Percentiles rank a stretch among this genome's conserved stretches.
Conservation (phyloP, 352 stramenopile genomes). For the Phytophthora hibernalis region DNA sequence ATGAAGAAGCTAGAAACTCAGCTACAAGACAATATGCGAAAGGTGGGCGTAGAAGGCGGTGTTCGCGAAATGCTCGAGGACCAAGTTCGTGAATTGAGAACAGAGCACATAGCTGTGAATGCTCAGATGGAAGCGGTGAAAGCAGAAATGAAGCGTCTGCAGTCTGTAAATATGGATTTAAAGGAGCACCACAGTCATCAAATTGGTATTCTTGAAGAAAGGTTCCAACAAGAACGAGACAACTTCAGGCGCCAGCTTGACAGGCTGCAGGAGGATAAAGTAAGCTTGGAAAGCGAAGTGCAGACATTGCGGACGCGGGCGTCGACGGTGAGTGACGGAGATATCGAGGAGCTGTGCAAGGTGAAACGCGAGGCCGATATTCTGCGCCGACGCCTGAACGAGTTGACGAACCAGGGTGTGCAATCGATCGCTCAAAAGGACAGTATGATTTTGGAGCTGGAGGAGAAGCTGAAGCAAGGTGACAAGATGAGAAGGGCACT, state of each 20-base stretch:
- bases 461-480: slow-evolving; percentile 76
- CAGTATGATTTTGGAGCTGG: slow-evolving; percentile 66
- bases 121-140: slow-evolving; percentile 81
- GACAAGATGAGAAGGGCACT: slow-evolving; percentile 93
- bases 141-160: slow-evolving; percentile 70
- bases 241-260: slow-evolving; percentile 57
- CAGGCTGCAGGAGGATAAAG: slow-evolving; percentile 71
- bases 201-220: slow-evolving; percentile 43
- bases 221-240: slow-evolving; percentile 47
- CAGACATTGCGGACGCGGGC: slow-evolving; percentile 63
- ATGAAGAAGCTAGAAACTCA: slow-evolving; percentile 59
- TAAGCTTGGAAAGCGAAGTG: slow-evolving; percentile 79
- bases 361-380: slow-evolving; percentile 80
- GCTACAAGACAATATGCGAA: slow-evolving; percentile 61
- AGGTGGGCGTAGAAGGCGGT: slow-evolving; percentile 66
- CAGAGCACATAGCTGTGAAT: slow-evolving; percentile 80
- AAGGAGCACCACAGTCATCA: slow-evolving; percentile 46
- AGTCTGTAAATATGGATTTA: slow-evolving; percentile 47
- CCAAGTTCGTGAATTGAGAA: slow-evolving; percentile 75
- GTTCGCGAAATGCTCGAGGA: slow-evolving; percentile 76
- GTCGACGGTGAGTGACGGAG: slow-evolving; percentile 59
- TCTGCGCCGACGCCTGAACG: slow-evolving; percentile 68
- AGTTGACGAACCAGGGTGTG: slow-evolving; percentile 63
- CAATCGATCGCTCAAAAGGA: slow-evolving; percentile 82
- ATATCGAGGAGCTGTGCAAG: slow-evolving; percentile 73